Base-by-base conservation (phyloP, 495 filamentous ascomycete species). In the Stereocaulon alpinum region DNA sequence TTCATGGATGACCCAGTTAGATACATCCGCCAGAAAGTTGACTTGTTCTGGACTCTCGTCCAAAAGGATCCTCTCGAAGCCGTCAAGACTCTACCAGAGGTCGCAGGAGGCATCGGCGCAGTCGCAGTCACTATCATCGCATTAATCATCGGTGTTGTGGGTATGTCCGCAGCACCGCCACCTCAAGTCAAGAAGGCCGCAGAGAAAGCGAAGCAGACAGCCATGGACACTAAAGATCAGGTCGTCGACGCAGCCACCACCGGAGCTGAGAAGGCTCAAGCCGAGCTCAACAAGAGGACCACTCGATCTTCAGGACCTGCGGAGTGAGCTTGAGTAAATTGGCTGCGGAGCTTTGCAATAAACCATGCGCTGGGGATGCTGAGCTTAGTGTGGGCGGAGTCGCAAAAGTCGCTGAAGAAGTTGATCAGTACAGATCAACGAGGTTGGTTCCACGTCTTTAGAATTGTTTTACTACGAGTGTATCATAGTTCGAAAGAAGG, bases 1-100 rank as follows among this genome's bases (percentile, higher is more conserved):
- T 97, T 99, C 86, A 74, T 84, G 71, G 94, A 97, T 65, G 88
- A 96, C 79, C 94, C 94, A 27, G 79, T 96, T 58, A 73, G 72
- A 68, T 97, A 90, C 75, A 77, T 96, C 76, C 86, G 82, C 71
- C 89, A 96, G 82, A 95, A 95, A 81, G 74, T 94, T 61, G 85
- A 95, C 69, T 80, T 88, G 58, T 97, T 96, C 80, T 68, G 90
- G 55, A 85, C 83, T 61, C 85, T 96, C 66, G 86, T 83, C 72
- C 85, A 91, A 80, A 82, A 82, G 62, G 86, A 97, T 71, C 94
- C 94, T 44, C 63, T 99, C 68, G 79, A 91, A 73, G 94, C 94
- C 50, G 79, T 92, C 73, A 90, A 91, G 77, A 87, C 87, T 63
- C 84, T 94, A 54, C 94, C 94, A 60, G 94, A 96, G 71, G 83